Evolutionary conservation across 2,329 filamentous ascomycete species (phyloP).

Genomic region (Aspergillus quadricinctus): DNA sequence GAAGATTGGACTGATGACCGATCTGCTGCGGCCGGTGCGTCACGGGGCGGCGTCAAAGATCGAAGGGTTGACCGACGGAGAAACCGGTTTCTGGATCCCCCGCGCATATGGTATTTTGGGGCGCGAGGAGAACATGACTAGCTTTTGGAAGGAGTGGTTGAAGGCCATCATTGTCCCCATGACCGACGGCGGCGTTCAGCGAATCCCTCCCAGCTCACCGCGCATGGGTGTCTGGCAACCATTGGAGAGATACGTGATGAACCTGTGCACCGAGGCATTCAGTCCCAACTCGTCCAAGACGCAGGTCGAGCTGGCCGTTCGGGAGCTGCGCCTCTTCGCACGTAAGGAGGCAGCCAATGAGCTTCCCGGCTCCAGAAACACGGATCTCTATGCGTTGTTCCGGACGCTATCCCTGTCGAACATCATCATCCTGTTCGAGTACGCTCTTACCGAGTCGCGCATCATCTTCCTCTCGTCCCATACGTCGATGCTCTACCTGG

Average conservation of each 20-base stretch:
- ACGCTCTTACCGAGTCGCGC: constrained; percentile 83
- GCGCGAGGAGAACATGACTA: constrained; percentile 73
- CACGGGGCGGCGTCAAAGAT: constrained; percentile 97
- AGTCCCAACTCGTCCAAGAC: constrained; percentile 90
- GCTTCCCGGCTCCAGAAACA: constrained; percentile 83
- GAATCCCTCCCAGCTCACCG: constrained; percentile 83
- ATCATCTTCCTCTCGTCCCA: constrained; percentile 96
- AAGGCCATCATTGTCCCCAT: constrained; percentile 91
- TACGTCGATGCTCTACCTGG: constrained; percentile 91
- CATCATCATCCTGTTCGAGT: constrained; percentile 88
- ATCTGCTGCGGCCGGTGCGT: constrained; percentile 84
- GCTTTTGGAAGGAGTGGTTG: constrained; percentile 99
- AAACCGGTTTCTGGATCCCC: constrained; percentile 93
- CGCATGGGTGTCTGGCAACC: constrained; percentile 93
- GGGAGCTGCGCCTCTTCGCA: constrained; percentile 86
- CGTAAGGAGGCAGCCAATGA: constrained; percentile 91
- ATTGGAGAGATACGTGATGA: constrained; percentile 92
- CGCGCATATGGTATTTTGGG: constrained; percentile 90
- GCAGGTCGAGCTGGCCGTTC: constrained; percentile 85
- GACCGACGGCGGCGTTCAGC: constrained; percentile 77
- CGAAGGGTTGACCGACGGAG: constrained; percentile 89
- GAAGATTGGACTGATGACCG: constrained; percentile 95
- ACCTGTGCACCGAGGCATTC: constrained; percentile 90
- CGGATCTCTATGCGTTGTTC: constrained; percentile 90
- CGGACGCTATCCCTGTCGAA: constrained; percentile 85